These are phyloP conservation scores for Hanseniaspora uvarum DNA, from an alignment of 1,139 yeast species.

Conservation along the genomic window DNA sequence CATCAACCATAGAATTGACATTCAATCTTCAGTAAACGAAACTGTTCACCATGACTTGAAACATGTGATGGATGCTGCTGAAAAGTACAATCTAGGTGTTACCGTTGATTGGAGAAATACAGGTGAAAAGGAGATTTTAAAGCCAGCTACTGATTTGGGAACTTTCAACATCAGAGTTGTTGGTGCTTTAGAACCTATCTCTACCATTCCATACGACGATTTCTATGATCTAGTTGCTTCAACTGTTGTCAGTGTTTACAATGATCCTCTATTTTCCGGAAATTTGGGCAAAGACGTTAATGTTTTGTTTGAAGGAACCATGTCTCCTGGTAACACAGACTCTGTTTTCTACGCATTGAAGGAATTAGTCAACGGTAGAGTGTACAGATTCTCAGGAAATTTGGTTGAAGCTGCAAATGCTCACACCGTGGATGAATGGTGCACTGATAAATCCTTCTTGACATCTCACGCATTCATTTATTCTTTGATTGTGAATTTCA, in stretches of 20 bases:
- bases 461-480: constrained; percentile 19
- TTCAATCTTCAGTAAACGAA: constrained; percentile 35
- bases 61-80: constrained; percentile 36
- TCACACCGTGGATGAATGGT: constrained; percentile 19
- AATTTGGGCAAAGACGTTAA: constrained; percentile 32
- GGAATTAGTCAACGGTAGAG: constrained; percentile 34
- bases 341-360: constrained; percentile 56
- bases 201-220: constrained; percentile 34
- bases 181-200: constrained; percentile 35
- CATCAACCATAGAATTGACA: constrained; percentile 42
- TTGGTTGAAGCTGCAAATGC: constrained; percentile 25
- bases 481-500: constrained; percentile 17
- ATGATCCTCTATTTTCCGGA: constrained; percentile 4
- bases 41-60: constrained; percentile 34
- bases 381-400: constrained; percentile 47
- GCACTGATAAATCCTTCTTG: constrained; percentile 13
- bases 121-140: neutral
- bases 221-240: constrained; percentile 42
- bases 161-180: constrained; percentile 35
- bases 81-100: constrained; percentile 40
- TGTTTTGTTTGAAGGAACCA: constrained; percentile 43
- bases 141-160: constrained; percentile 35
- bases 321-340: constrained; percentile 69
- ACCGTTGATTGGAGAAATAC: constrained; percentile 16
- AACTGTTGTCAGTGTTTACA: constrained; percentile 27